Evolutionary conservation across 2,329 filamentous ascomycete species (phyloP).

Genomic region (Zymoseptoria ardabiliae): DNA sequence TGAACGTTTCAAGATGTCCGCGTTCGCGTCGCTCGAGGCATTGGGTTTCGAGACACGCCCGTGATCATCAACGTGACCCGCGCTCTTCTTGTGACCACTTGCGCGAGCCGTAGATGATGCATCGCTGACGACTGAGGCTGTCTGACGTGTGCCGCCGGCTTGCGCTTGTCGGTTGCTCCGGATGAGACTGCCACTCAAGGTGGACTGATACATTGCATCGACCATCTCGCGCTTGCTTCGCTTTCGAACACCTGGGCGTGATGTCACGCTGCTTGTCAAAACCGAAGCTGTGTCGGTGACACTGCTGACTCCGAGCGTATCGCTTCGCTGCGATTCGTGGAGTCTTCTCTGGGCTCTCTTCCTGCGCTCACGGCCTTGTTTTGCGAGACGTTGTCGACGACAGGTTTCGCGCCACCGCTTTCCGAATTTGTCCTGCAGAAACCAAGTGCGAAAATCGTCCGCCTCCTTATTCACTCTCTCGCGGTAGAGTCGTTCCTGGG

Average conservation of each 20-base stretch:
- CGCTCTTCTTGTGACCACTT: slow-evolving; percentile 24
- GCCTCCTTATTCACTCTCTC: slow-evolving; percentile 24
- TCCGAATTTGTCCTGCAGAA: slow-evolving; percentile 32
- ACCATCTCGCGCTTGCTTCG: slow-evolving; percentile 8
- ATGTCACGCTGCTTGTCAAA: background rate
- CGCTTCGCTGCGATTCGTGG: slow-evolving; percentile 13
- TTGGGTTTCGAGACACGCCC: slow-evolving; percentile 18
- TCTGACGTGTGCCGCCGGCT: slow-evolving; percentile 22
- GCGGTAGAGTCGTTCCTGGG: slow-evolving; percentile 27
- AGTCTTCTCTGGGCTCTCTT: slow-evolving; percentile 23
- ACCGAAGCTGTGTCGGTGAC: slow-evolving; percentile 10
- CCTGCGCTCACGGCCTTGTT: slow-evolving; percentile 31
- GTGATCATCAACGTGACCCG: slow-evolving; percentile 19
- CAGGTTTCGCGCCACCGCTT: slow-evolving; percentile 32
- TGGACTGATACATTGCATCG: slow-evolving; percentile 19
- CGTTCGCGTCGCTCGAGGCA: slow-evolving; percentile 4
- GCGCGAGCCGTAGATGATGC: background rate
- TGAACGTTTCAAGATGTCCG: slow-evolving; percentile 22
- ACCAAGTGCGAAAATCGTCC: slow-evolving; percentile 26
- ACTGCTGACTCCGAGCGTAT: slow-evolving; percentile 1
- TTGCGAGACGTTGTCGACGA: slow-evolving; percentile 29
- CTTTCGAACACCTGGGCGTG: background rate
- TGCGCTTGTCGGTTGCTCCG: slow-evolving; percentile 9
- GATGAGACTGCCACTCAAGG: slow-evolving; percentile 9
- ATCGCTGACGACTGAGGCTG: slow-evolving; percentile 17